Evolutionary conservation across 257 asterid genomes (phyloP).

Genomic region (Parsonsia alboflavescens): DNA sequence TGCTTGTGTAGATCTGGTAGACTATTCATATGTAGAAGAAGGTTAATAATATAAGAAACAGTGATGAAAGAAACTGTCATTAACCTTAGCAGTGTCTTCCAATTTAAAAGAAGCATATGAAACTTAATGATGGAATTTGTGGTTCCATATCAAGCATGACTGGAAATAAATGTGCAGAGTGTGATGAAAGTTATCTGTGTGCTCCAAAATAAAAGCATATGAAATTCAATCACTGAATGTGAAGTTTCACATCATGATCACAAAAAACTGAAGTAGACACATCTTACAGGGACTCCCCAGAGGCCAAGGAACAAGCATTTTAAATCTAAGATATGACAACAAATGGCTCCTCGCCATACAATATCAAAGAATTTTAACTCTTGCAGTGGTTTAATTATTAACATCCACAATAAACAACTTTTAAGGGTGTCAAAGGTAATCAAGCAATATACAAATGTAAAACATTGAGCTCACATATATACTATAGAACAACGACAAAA

Average conservation of each 20-base stretch:
- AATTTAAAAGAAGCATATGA: neutral
- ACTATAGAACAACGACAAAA: slow-evolving; percentile 82
- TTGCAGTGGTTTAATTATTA: too few species aligned
- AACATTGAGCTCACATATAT: slow-evolving; percentile 57
- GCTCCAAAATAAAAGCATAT: neutral
- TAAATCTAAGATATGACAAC: neutral
- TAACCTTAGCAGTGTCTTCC: neutral
- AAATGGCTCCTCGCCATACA: neutral
- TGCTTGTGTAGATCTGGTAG: neutral
- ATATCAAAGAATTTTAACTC: neutral
- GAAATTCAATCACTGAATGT: neutral
- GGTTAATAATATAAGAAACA: neutral
- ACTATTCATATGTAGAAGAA: neutral
- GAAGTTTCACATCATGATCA: neutral
- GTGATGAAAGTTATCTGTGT: neutral
- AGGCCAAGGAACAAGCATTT: neutral
- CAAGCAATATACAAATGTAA: slow-evolving; percentile 2
- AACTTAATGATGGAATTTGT: neutral
- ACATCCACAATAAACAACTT: neutral
- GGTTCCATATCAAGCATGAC: neutral
- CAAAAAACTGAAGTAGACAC: neutral
- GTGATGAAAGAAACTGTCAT: neutral
- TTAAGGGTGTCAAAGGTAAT: neutral
- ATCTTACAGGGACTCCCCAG: neutral
- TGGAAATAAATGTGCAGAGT: neutral